phyloP scores from a whole-genome alignment of 2,329 filamentous ascomycete genomes.

The Ophiocordyceps camponoti-rufipedis region DNA sequence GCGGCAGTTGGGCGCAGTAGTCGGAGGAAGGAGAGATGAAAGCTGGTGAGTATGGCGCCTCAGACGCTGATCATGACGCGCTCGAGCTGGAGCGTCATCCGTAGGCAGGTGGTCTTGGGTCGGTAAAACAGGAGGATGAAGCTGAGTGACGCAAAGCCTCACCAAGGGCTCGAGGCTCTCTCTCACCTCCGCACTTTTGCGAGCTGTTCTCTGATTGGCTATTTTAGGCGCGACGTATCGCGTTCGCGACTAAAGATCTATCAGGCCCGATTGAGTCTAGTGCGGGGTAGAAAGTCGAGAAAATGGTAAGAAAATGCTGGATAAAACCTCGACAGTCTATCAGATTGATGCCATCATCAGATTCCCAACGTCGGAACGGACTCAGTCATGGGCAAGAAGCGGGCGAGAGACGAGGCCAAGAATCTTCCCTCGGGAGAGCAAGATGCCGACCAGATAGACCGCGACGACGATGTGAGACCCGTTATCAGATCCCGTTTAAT shows the following conservation, averaged over 20 bases:
- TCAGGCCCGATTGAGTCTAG: conserved; percentile 15
- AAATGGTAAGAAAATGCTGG: too few species aligned
- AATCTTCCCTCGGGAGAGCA: conserved; percentile 16
- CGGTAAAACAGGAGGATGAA: too few species aligned
- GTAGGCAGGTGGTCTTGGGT: too few species aligned
- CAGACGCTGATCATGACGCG: conserved; percentile 3
- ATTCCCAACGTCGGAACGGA: neutral
- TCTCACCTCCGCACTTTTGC: too few species aligned
- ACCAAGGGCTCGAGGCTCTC: too few species aligned
- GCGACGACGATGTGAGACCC: conserved; percentile 32
- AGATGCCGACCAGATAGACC: conserved; percentile 29
- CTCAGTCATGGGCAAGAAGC: conserved; percentile 29
- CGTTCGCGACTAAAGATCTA: conserved; percentile 6
- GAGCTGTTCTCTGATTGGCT: too few species aligned
- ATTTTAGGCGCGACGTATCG: conserved; percentile 7
- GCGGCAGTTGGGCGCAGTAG: neutral
- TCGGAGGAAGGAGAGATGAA: neutral
- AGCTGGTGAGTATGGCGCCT: neutral
- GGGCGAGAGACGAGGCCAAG: conserved; percentile 27
- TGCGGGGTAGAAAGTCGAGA: conserved; percentile 17
- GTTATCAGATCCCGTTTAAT: neutral
- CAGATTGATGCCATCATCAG: neutral
- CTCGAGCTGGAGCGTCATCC: neutral
- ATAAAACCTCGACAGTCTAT: too few species aligned
- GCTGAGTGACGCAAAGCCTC: too few species aligned